Base-by-base conservation (phyloP, 2,329 filamentous ascomycete species). In the Fusarium sp. region DNA sequence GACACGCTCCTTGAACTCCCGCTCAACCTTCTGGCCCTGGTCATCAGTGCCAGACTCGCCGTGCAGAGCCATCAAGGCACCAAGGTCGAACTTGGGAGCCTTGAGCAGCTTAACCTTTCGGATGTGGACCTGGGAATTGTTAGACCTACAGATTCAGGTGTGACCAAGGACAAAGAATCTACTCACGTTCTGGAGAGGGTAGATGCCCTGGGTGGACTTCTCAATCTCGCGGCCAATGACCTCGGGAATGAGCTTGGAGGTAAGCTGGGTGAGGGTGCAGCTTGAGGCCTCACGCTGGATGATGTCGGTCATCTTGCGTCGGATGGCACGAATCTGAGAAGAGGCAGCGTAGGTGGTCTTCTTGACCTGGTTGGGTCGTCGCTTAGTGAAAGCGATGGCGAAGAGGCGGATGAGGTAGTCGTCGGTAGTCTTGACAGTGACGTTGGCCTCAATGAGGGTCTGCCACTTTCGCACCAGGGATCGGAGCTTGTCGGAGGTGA, bases 41-140 rank as follows among this genome's bases (percentile, higher is more conserved):
- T 99, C 96, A 84, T 98, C 95, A 81, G 94, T 95, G 83, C 91
- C 92, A 75, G 95, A 97, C 91, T 99, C 96, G 87, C 96, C 96
- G 89, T 99, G 96, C 82, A 99, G 93, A 86, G 93, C 93, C 86
- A 99, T 93, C 80, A 99, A 91, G 81, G 94, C 93, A 87, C 96
- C 96, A 78, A 99, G 93, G 84, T 99, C 96, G 89, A 99, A 98
- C 91, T 99, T 99, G 84, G 96, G 96, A 78, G 92, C 87, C 93
- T 99, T 99, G 81, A 99, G 90, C 81, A 99, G 94, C 93, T 99
- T 99, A 83, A 99, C 96, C 92, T 99, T 99, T 88, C 96, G 95
- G 87, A 99, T 98, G 90, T 99, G 96, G 83, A 98, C 95, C 95
- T 98, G 80, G 20, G 13, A 67, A 18, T 26, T n/a, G 42, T 75